phyloP scores from a whole-genome alignment of 805 yeast genomes.

The Pichia occidentalis region DNA sequence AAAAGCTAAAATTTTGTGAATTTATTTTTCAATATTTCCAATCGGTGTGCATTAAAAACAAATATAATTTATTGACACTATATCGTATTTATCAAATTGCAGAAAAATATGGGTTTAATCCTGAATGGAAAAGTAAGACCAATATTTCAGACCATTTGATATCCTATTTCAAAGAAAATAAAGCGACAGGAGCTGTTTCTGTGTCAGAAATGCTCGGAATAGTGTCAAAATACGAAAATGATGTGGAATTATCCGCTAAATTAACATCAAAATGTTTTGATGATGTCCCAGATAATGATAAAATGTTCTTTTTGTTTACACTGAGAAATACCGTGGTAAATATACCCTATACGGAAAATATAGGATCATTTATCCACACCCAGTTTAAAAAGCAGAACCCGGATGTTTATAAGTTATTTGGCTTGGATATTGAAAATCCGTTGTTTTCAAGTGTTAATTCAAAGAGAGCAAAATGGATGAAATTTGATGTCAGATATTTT shows the following conservation, averaged over 20 bases:
- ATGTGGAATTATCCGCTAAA: not conserved
- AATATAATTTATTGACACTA: not conserved
- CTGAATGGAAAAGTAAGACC: constrained; percentile 1
- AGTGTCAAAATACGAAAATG: constrained; percentile 1
- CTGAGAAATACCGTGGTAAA: not conserved
- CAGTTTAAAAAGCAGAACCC: constrained; percentile 1
- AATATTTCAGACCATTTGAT: constrained; percentile 2
- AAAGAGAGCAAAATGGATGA: constrained; percentile 6
- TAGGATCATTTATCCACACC: not conserved
- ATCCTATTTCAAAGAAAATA: not conserved
- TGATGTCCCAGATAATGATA: constrained; percentile 1
- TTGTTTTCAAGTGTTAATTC: not conserved
- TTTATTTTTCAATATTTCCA: constrained; percentile 1
- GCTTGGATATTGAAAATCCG: constrained; percentile 1
- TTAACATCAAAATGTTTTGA: constrained; percentile 1
- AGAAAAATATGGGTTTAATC: not conserved
- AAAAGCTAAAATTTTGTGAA: not conserved
- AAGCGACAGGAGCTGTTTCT: not conserved
- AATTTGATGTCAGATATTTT: constrained; percentile 8
- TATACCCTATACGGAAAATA: constrained; percentile 5
- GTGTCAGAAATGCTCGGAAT: not conserved
- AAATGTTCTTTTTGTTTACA: not conserved
- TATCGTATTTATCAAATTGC: constrained; percentile 4
- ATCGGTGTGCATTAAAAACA: not conserved
- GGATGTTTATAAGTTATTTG: constrained; percentile 1